phyloP scores from a whole-genome alignment of 371 early-diverging fungal genomes.

The Apophysomyces ossiformis region DNA sequence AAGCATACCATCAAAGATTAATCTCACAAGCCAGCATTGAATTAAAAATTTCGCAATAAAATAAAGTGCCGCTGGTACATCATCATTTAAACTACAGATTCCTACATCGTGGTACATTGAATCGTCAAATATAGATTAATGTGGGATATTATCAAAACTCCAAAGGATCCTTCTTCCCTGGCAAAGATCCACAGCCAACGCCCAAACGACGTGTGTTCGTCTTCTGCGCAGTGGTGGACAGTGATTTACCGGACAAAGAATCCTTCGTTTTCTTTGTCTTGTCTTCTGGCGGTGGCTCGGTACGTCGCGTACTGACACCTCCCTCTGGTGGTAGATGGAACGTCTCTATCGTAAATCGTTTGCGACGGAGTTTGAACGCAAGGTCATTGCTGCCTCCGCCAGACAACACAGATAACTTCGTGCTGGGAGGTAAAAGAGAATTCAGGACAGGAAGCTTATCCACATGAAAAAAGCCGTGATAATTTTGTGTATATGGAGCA shows the following conservation, averaged over 20 bases:
- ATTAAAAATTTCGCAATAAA: not conserved
- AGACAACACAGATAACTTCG: slow-evolving; percentile 69
- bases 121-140: no score
- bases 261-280: slow-evolving; percentile 13
- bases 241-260: slow-evolving; percentile 14
- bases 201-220: slow-evolving; percentile 24
- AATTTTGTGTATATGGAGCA: slow-evolving; percentile 67
- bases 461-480: slow-evolving; percentile 90
- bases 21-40: no score
- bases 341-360: slow-evolving; percentile 89
- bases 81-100: not conserved
- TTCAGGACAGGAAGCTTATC: slow-evolving; percentile 81
- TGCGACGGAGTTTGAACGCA: slow-evolving; percentile 85
- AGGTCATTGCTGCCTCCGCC: slow-evolving; percentile 74
- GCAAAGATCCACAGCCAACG: slow-evolving; percentile 48
- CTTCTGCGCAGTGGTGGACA: slow-evolving; percentile 19
- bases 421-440: slow-evolving; percentile 76
- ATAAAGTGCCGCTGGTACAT: not conserved
- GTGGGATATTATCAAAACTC: slow-evolving; percentile 38
- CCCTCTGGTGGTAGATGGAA: slow-evolving; percentile 94
- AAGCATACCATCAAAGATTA: no score
- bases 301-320: slow-evolving; percentile 73
- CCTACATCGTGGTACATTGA: no score
- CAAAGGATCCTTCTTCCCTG: slow-evolving; percentile 48
- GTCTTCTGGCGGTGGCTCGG: slow-evolving; percentile 39